phyloP scores from a whole-genome alignment of 129 eudicot species.

The Apium graveolens region DNA sequence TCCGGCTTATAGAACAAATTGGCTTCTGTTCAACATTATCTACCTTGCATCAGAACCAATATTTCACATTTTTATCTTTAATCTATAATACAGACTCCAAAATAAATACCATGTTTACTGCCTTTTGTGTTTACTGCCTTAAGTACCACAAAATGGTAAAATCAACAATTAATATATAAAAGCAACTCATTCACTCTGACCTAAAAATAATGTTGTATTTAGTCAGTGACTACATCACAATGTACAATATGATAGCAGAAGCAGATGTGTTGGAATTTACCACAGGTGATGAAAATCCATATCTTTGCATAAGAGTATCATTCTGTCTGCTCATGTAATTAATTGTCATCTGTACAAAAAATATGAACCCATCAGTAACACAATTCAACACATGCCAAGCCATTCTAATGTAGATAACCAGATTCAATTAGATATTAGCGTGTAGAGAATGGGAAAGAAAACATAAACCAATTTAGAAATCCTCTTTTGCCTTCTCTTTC shows the following conservation, averaged over 20 bases:
- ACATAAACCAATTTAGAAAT: background rate
- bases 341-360: conserved; percentile 70
- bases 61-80: background rate
- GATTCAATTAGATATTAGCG: background rate
- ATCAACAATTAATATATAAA: background rate
- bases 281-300: conserved; percentile 89
- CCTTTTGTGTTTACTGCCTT: too few relatives aligned
- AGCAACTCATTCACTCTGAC: background rate
- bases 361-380: background rate
- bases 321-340: conserved; percentile 74
- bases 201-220: background rate
- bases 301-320: conserved; percentile 76
- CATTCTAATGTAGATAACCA: background rate
- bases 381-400: background rate
- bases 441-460: background rate
- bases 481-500: background rate
- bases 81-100: background rate
- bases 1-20: background rate
- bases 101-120: background rate
- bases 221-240: background rate
- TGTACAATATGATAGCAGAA: background rate
- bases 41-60: background rate
- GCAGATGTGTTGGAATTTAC: conserved; percentile 25
- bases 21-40: background rate
- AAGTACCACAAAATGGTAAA: background rate